Base-by-base conservation (phyloP, 2,329 filamentous ascomycete genomes). In the Penicillium sp. region DNA sequence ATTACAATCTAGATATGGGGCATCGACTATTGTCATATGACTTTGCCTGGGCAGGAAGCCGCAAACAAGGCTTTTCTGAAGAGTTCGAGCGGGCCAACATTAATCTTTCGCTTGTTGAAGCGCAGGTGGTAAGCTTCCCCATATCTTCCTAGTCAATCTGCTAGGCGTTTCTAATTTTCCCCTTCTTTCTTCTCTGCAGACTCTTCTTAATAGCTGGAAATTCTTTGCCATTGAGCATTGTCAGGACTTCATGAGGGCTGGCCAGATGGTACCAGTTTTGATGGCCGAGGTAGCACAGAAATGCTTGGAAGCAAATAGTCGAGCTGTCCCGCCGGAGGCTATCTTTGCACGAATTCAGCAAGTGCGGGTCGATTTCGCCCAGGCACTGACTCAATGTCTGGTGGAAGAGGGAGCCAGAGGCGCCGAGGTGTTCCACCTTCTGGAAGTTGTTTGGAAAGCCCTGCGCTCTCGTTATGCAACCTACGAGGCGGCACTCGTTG, bases 21-120 rank as follows among this genome's bases (percentile, higher is more conserved):
- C 81, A 89, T 52, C 85, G 85, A 64, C 85, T 97, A 71, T 81
- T 99, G 19, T 80, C 79, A 16, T 90, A 89, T 66, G 90, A 96
- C 71, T 80, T 85, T 52, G 86, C 87, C 34, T 99, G 94, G 94
- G 78, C 78, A 49, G 88, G 88, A 39, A 72, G 54, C 62, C 80
- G 78, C 61, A 82, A 85, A 51, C 83, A 88, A 65, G 92, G 92
- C 0, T 96, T 96, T 74, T 83, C 84, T 58, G 83, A 84, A 45
- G 94, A 99, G 70, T 88, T 99, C 75, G 84, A 87, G 66, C 86
- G 87, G 56, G 94, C 93, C 37, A 99, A 99, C 71, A 79, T 89
- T 58, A 97, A 99, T 72, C 73, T 99, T 48, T 96, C 92, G 21
- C 80, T 96, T 29, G 91, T 99, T 29, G 92, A 97, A 71, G 90